Percentiles rank a stretch among this genome's conserved stretches.
phyloP scores from a whole-genome alignment of 306 rosid genomes.

The Citrullus amarus region DNA sequence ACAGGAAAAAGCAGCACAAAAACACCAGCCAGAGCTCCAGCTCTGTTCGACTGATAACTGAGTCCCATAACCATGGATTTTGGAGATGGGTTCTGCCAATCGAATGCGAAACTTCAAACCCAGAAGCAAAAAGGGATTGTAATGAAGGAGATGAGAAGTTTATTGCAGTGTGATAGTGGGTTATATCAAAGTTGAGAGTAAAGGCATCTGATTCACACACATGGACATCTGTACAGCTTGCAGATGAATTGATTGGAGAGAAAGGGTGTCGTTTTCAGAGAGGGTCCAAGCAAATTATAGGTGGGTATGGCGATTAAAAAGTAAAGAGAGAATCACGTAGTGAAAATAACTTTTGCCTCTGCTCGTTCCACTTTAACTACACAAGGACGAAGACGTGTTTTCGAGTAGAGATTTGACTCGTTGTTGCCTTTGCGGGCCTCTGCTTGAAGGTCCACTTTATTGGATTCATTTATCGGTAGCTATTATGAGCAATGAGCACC shows the following conservation, averaged over 20 bases:
- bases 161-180: background rate
- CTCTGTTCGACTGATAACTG: slow-evolving; percentile 17
- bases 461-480: background rate
- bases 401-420: background rate
- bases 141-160: slow-evolving; percentile 10
- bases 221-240: slow-evolving; percentile 36
- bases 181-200: slow-evolving; percentile 8
- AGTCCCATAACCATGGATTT: slow-evolving; percentile 37
- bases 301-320: slow-evolving; percentile 13
- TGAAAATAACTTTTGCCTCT: background rate
- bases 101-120: background rate
- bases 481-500: slow-evolving; percentile 10
- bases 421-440: slow-evolving; percentile 1
- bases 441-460: background rate
- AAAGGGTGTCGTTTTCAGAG: slow-evolving; percentile 31
- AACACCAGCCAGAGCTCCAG: slow-evolving; percentile 30
- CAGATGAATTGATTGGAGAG: slow-evolving; percentile 26
- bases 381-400: background rate
- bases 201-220: slow-evolving; percentile 23
- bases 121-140: background rate
- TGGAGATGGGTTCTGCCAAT: slow-evolving; percentile 5
- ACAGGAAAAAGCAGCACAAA: slow-evolving; percentile 39
- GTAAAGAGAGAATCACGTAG: slow-evolving; percentile 28
- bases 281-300: slow-evolving; percentile 22
- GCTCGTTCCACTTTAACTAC: background rate